Conservation (phyloP, 345 rosid species). For the Eucalyptus tenuipes region DNA sequence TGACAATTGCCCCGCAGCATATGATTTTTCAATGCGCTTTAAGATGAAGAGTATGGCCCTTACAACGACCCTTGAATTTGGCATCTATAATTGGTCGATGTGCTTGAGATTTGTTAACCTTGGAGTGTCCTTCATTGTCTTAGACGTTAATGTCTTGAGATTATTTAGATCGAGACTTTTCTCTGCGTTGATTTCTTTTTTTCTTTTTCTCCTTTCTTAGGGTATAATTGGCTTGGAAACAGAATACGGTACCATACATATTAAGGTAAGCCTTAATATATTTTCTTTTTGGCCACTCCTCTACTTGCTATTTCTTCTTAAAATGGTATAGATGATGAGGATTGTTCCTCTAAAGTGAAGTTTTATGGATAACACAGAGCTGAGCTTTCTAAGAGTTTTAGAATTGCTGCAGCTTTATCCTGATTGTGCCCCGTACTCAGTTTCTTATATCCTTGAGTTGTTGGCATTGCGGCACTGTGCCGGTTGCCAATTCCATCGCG, state of each 20-base stretch:
- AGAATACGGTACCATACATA: constrained; percentile 60
- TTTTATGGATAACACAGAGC: background rate
- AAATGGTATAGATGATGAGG: background rate
- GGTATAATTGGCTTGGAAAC: constrained; percentile 85
- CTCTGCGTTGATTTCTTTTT: background rate
- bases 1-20: background rate
- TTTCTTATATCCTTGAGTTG: constrained; percentile 74
- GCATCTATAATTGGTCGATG: background rate
- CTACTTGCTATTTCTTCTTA: background rate
- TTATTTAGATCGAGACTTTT: background rate
- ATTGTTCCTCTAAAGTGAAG: background rate
- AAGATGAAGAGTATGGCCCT: background rate
- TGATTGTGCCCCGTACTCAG: constrained; percentile 88
- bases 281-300: background rate
- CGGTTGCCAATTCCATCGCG: constrained; percentile 86
- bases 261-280: constrained; percentile 42
- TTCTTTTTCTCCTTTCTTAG: constrained; percentile 12
- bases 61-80: background rate
- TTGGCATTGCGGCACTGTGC: constrained; percentile 65
- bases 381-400: background rate
- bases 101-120: background rate
- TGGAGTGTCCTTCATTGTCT: background rate
- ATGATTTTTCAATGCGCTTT: background rate
- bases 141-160: background rate
- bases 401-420: constrained; percentile 66